Percentiles rank a stretch among this genome's conserved stretches.
These are phyloP conservation scores for Salix udensis DNA, from an alignment of 345 rosid genomes.

Conservation along the genomic window DNA sequence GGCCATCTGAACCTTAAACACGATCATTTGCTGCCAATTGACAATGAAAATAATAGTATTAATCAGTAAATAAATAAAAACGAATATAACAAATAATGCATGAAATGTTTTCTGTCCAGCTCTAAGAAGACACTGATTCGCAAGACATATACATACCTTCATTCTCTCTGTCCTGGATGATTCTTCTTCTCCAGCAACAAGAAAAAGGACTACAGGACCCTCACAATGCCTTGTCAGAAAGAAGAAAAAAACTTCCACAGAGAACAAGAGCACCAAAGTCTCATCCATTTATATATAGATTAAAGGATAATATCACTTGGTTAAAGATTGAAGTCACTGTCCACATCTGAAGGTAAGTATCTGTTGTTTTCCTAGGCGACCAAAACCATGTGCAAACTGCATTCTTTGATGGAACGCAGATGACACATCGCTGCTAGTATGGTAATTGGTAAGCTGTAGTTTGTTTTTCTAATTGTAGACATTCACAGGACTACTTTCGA, in stretches of 20 bases:
- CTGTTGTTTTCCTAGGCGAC: too few species aligned
- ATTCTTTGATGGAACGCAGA: neutral
- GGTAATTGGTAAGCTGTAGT: neutral
- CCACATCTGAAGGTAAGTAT: too few species aligned
- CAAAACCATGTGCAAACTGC: too few species aligned
- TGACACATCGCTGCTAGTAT: neutral
- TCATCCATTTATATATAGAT: too few species aligned
- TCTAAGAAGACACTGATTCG: neutral
- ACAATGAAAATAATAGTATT: neutral
- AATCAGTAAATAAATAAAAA: too few species aligned
- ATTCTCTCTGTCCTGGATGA: neutral
- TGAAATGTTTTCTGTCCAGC: neutral
- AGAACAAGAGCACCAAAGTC: too few species aligned
- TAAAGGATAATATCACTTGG: too few species aligned
- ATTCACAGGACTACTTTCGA: neutral
- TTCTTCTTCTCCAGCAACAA: too few species aligned
- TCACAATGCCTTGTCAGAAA: too few species aligned
- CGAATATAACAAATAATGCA: neutral
- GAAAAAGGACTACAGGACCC: too few species aligned
- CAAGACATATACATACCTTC: neutral
- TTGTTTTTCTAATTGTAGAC: neutral
- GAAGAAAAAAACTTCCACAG: too few species aligned
- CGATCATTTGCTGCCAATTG: neutral
- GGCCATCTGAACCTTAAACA: neutral
- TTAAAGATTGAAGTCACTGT: too few species aligned